Base-by-base conservation (phyloP, 73 alveolate genomes). In the Symbiodinium pilosum region DNA sequence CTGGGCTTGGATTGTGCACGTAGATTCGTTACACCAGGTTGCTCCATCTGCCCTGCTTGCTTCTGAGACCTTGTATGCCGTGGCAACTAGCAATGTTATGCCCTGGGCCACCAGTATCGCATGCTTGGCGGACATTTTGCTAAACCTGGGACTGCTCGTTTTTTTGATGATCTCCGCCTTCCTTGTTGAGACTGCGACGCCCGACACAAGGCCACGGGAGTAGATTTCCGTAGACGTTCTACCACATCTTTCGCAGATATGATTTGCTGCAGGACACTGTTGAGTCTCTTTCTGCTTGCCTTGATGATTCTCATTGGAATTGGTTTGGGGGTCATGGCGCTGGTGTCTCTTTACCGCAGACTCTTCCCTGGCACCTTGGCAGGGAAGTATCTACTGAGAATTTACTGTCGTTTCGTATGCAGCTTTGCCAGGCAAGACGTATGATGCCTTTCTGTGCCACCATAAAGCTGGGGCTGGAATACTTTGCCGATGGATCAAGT, bases 401-500 rank as follows among this genome's bases (percentile, higher is more conserved):
- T 28, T 28, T 20, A 18, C 69, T 16, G 64, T 5, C 24, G n/a
- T 52, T 5, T 52, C 12, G n/a, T n/a, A n/a, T n/a, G n/a, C n/a
- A n/a, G n/a, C n/a, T 52, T 89, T 64, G 51, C 85, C 86, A 1
- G 59, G 95, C 30, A 88, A 64, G 87, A 88, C 71, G 86, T 88
- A 88, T 28, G 95, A 88, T 84, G 71, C 42, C 51, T 88, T 88
- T 73, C 73, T 88, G 3, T 88, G 95, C 28, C 95, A 88, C 43
- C 95, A 88, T 44, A 88, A 88, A 41, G 87, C 87, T 9, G 95
- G 95, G 2, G 95, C 95, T 12, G 95, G 95, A 42, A 86, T 88
- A 43, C 95, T 88, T 5, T 88, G 95, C 75, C 83, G 95, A 12
- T 68, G 87, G 95, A 73, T 89, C 38, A 89, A 88, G 95, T 59